Base-by-base conservation (phyloP, 2,329 filamentous ascomycete species). In the Rosellinia necatrix region DNA sequence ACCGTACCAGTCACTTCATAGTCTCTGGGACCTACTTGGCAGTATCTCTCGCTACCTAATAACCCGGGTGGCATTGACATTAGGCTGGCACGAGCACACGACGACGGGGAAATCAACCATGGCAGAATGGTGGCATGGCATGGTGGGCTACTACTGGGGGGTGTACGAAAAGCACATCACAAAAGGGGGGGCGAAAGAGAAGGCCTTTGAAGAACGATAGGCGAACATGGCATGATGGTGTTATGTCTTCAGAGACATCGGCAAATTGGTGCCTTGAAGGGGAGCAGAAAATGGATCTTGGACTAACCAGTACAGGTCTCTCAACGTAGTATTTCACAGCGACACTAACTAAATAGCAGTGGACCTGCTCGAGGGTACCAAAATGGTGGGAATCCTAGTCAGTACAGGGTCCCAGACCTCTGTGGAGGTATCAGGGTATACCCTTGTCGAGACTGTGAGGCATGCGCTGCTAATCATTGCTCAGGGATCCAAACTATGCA, bases 21-120 rank as follows among this genome's bases (percentile, higher is more conserved):
- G 66, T 67, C 63, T 62, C 67, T 63, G 63, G 67, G 64, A 49
- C 57, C 63, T 68, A 65, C 67, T 70, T 68, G 65, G 65, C 64
- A 49, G 59, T 63, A 41, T 63, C 58, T 66, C 64, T 67, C 66
- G 65, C 59, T 69, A 61, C 51, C 49, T 58, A 48, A 54, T 59
- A 35, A 60, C 49, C 53, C 53, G 53, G 53, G 58, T 54, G 52
- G 63, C 64, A 69, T 66, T 65, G 62, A 65, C 64, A 64, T 66
- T 62, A 64, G 53, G 60, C 64, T 66, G 65, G 67, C 68, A 67
- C 64, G 60, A 60, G 65, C 68, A 62, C 55, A 62, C 56, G 62
- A 51, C 34, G 43, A 58, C 63, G 54, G 63, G 63, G 58, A 61
- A 63, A 55, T 59, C 64, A 62, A 62, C 60, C 58, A 59, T 49